Conservation (phyloP, 108 stramenopile genomes). For the Skeletonema menzelii region DNA sequence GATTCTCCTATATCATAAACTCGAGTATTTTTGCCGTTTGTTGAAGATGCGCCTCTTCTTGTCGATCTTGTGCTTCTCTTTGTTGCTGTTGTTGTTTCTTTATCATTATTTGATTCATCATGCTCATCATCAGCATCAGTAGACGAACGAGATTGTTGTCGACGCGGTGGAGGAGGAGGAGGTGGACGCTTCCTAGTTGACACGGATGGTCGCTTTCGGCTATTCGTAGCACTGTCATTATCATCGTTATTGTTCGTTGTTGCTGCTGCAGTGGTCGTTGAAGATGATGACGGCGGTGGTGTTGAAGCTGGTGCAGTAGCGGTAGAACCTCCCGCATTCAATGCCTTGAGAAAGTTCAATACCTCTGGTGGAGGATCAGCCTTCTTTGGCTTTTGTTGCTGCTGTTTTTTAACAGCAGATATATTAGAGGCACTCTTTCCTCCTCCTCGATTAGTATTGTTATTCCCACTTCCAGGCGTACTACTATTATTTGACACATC, state of each 20-base stretch:
- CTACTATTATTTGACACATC: not conserved
- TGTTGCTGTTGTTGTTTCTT: not conserved
- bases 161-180: not conserved
- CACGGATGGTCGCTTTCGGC: not conserved
- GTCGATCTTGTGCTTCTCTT: not conserved
- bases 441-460: not conserved
- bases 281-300: not conserved
- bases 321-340: conserved; percentile 7
- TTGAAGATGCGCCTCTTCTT: not conserved
- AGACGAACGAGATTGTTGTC: not conserved
- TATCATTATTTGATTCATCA: not conserved
- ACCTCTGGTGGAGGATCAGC: conserved; percentile 28
- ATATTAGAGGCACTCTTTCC: not conserved
- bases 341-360: conserved; percentile 26
- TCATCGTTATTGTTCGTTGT: not conserved
- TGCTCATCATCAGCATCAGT: not conserved
- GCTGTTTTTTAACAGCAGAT: not conserved
- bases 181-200: not conserved
- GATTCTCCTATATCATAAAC: conserved; percentile 29
- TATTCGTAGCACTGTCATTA: not conserved
- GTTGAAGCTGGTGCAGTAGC: conserved; percentile 1
- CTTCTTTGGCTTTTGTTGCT: not conserved
- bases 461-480: not conserved
- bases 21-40: not conserved
- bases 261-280: not conserved